Base-by-base conservation (phyloP, 2,329 filamentous ascomycete genomes). In the Ascochyta clinopodiicola region DNA sequence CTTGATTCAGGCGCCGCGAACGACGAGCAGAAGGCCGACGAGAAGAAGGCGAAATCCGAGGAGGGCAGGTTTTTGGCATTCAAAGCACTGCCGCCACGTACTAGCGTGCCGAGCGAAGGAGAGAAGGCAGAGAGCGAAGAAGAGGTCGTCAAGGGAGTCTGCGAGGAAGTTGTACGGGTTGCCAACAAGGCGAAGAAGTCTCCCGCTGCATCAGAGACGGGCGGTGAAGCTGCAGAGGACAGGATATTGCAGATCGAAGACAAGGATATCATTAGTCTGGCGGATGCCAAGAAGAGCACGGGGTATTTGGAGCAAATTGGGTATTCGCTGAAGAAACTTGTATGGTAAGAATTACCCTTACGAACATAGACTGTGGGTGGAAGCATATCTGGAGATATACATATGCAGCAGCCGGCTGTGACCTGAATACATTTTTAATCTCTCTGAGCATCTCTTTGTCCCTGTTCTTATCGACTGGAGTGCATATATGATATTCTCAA, bases 251-350 rank as follows among this genome's bases (percentile, higher is more conserved):
- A 78, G 15, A 77, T 86, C 3, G 80, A 86, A 56, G 77, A 86
- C 55, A 79, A 79, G 36, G 89, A 94, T 66, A 91, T 99, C 46
- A 91, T 99, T 47, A 91, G 88, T 22, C 74, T 96, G 48, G 86
- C 86, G 2, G 92, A 97, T 70, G 95, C 95, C 52, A 94, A 86
- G 82, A 90, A 85, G 79, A 92, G 88, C 57, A 97, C 94, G 0
- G 91, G 92, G 0, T 82, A 96, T 66, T 75, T 98, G 47, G 94
- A 97, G 76, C 88, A 94, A 73, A 77, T 96, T 69, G 91, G 92
- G 1, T 92, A 98, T 79, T 90, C 89, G 56, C 82, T 98, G 67
- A 97, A 96, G 84, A 96, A 91, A 80, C 78, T 98, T 72, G 92
- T 99, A 12, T 98, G 95, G 95, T 57, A 51, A 38, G 46, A 32